A percentile compares a stretch with the other conserved stretches of the same genome.
These are phyloP conservation scores for Aspergillus leporis DNA, from an alignment of 495 filamentous ascomycete species.

Conservation along the genomic window DNA sequence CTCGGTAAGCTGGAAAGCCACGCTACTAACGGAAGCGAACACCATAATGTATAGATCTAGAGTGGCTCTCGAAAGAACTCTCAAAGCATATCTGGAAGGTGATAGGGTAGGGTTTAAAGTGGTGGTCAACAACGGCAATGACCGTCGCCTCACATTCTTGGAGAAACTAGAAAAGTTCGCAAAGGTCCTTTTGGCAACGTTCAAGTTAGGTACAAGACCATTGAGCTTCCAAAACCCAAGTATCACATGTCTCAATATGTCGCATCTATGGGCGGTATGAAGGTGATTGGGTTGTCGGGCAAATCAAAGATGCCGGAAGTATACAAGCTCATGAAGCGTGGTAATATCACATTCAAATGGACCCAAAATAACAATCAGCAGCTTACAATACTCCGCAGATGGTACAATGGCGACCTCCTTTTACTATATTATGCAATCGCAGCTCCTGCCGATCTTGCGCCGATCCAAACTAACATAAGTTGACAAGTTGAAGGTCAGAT, in stretches of 20 bases:
- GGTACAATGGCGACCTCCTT: not conserved
- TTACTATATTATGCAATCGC: not conserved
- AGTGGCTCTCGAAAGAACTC: not conserved
- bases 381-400: not conserved
- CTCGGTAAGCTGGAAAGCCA: conserved; percentile 13
- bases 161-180: not conserved
- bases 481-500: not conserved
- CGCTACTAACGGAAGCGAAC: not conserved
- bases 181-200: not conserved
- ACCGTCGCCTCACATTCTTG: not conserved
- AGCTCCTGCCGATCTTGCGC: not conserved
- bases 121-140: not conserved
- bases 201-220: not conserved
- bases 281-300: not conserved
- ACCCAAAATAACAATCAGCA: not conserved
- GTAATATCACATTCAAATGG: not conserved
- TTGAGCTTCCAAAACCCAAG: not conserved
- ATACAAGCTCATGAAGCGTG: conserved; percentile 1
- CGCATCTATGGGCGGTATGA: not conserved
- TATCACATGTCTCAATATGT: not conserved
- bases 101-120: not conserved
- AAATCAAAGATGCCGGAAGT: not conserved
- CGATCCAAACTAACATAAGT: not conserved
- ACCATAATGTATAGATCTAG: conserved; percentile 11
- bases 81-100: conserved; percentile 1